Base-by-base conservation (phyloP, 768 basidiomycete species). In the Hygrocybe punicea region DNA sequence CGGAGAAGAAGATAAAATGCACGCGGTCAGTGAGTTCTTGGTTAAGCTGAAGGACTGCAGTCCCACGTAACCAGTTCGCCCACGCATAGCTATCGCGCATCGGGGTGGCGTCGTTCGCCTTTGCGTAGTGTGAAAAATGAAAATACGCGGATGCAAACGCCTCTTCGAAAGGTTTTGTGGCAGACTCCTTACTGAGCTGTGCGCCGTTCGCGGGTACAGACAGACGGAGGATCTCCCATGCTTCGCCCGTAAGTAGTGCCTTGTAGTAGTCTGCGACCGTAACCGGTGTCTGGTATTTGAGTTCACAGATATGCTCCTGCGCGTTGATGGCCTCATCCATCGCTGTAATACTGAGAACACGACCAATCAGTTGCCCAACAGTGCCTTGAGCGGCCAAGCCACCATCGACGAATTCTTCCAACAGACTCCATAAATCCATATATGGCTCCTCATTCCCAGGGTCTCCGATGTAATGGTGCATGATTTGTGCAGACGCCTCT, bases 381-480 rank as follows among this genome's bases (percentile, higher is more conserved):
- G 53, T 54, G 3, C 63, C 60, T 47, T 65, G 63, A 23, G 50
- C 24, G 33, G 56, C 62, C 60, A 65, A 57, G 39, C 62, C 62
- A 16, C 58, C 29, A 9, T 58, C 48, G n/a, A 65, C 54, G 56
- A 49, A 65, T 46, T 58, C 37, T 42, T 33, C 44, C 57, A 60
- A 60, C 16, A 54, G 40, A 19, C 35, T 24, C 53, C 53, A 54
- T 16, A 54, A 16, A 45, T 54, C 40, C 53, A 54, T 54, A 40
- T 44, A 54, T 42, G 17, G 16, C 29, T 25, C 25, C 16, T 44
- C 13, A 24, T 42, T 40, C 23, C 40, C 17, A 35, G n/a, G 19
- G 36, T 9, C 29, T 45, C 25, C 19, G 29, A 54, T 19, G 24
- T 17, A 6, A 24, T 54, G 24, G 53, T 54, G 37, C 39, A 54